Evolutionary conservation across 495 filamentous ascomycete species (phyloP), one percentile per base, ranked within the genome.

Genomic region (Filosporella fistucella): DNA sequence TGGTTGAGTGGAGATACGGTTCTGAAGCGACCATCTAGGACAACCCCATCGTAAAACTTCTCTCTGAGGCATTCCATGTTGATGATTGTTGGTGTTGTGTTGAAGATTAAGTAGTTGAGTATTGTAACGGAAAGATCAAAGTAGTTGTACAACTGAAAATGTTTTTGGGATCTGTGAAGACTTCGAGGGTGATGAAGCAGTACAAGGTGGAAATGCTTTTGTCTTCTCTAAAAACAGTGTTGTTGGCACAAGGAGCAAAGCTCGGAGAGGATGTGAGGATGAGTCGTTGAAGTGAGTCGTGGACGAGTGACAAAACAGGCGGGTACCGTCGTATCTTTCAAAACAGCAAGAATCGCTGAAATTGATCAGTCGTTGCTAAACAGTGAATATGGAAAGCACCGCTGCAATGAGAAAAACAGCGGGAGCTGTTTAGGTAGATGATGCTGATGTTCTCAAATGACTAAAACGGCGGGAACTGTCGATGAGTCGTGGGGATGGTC

Each of bases 1-100:
- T 96, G 88, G 62, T 98, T 97, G 70, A 98, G 87, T 30, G 91
- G 90, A 58, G 89, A 86, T 60, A 96, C 71, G 32, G 89, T 91
- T 65, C 85, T 77, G 65, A 93, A 98, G 47, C 94, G 90, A 55
- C 85, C 86, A 66, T 86, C 82, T 65, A 93, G 74, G 47, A 93
- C 58, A 61, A 82, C 75, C 43, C 85, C 87, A 65, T 82, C 68
- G 47, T 77, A 69, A 63, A 93, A 91, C 49, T 72, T 74, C 66
- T 85, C 78, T 63, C 79, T 81, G 64, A 89, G 74, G 74, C 82
- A 91, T 63, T 89, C 86, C 87, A 93, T 89, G 47, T 58, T 65
- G 58, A 63, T 61, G 58, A 58, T 63, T 58, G 64, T 72, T 65
- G 65, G 63, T 66, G 59, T 55, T 56, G n/a, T n/a, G 66, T 61